Evolutionary conservation across 371 early-diverging fungal species (phyloP).

Genomic region (Mucor velutinosus): DNA sequence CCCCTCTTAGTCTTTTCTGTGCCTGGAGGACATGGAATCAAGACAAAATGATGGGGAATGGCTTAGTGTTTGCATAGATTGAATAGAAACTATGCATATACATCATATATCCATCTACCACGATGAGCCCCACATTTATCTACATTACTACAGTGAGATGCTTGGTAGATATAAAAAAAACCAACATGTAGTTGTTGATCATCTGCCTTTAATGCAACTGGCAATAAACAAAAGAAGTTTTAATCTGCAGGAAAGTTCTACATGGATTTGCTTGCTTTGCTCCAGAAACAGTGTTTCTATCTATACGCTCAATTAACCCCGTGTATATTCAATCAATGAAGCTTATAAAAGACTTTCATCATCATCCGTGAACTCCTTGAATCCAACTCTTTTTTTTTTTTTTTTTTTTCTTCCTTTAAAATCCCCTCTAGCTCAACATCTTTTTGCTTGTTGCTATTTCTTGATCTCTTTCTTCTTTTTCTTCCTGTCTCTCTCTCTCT

Average conservation of each 20-base stretch:
- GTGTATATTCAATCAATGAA: not conserved
- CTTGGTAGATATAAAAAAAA: not conserved
- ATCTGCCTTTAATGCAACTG: slow-evolving; percentile 22
- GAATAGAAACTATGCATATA: slow-evolving; percentile 20
- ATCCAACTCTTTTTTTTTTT: not conserved
- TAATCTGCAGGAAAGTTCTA: slow-evolving; percentile 32
- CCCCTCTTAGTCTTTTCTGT: not conserved
- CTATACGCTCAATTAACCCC: slow-evolving; percentile 1
- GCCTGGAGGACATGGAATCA: slow-evolving; percentile 3
- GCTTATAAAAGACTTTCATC: not conserved
- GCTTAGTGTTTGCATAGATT: slow-evolving; percentile 18
- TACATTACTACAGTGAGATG: too few species aligned
- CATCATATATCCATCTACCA: too few species aligned
- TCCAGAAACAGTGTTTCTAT: not conserved
- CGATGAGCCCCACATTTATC: too few species aligned
- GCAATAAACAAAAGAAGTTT: slow-evolving; percentile 12
- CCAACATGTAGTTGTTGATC: slow-evolving; percentile 8
- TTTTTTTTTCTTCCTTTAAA: not conserved
- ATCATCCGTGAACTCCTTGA: slow-evolving; percentile 1
- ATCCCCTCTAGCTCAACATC: not conserved
- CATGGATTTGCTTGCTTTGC: slow-evolving; percentile 8
- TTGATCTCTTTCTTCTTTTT: slow-evolving; percentile 2
- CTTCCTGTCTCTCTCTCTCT: not conserved
- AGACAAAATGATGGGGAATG: slow-evolving; percentile 14
- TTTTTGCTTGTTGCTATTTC: not conserved